Percentiles rank a stretch among this genome's conserved stretches.
These are phyloP conservation scores for Diversispora epigaea DNA, from an alignment of 192 early-diverging fungal genomes.

Conservation along the genomic window DNA sequence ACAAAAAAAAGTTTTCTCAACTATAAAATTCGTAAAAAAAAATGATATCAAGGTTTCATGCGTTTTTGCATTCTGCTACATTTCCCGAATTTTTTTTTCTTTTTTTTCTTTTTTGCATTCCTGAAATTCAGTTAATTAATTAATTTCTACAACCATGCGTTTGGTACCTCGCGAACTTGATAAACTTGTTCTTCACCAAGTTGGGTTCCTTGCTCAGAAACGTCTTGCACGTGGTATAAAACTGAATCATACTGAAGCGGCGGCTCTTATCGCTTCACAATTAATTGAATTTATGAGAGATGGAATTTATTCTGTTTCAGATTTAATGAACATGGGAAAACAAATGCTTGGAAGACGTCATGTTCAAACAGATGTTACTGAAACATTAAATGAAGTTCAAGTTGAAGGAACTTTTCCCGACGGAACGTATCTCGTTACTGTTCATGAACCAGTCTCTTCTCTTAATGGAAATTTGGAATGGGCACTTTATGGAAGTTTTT, in stretches of 20 bases:
- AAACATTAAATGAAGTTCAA: slow-evolving; percentile 79
- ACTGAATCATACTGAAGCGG: slow-evolving; percentile 84
- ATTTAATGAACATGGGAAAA: slow-evolving; percentile 85
- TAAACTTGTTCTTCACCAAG: slow-evolving; percentile 88
- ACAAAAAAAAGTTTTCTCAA: too few relatives aligned
- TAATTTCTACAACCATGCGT: slow-evolving; percentile 53
- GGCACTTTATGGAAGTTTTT: slow-evolving; percentile 86
- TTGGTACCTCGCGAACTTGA: slow-evolving; percentile 91
- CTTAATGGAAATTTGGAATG: slow-evolving; percentile 78
- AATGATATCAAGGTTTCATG: too few relatives aligned
- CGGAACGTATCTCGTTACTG: slow-evolving; percentile 92
- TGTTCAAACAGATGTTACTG: slow-evolving; percentile 70
- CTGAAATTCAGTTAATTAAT: neutral
- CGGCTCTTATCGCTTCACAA: slow-evolving; percentile 85
- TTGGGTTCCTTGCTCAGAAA: slow-evolving; percentile 86
- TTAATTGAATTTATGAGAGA: slow-evolving; percentile 88
- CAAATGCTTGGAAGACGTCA: slow-evolving; percentile 84
- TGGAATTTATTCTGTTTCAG: slow-evolving; percentile 81
- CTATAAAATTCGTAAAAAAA: too few relatives aligned
- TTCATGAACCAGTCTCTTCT: slow-evolving; percentile 87
- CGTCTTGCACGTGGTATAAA: slow-evolving; percentile 84
- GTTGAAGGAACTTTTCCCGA: slow-evolving; percentile 92
- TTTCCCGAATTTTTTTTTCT: neutral
- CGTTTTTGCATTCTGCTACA: too few relatives aligned
- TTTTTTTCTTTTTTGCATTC: neutral